Evolutionary conservation across 2,329 filamentous ascomycete genomes (phyloP), one percentile per base, ranked within the genome.

Genomic region (Beauveria sp.): DNA sequence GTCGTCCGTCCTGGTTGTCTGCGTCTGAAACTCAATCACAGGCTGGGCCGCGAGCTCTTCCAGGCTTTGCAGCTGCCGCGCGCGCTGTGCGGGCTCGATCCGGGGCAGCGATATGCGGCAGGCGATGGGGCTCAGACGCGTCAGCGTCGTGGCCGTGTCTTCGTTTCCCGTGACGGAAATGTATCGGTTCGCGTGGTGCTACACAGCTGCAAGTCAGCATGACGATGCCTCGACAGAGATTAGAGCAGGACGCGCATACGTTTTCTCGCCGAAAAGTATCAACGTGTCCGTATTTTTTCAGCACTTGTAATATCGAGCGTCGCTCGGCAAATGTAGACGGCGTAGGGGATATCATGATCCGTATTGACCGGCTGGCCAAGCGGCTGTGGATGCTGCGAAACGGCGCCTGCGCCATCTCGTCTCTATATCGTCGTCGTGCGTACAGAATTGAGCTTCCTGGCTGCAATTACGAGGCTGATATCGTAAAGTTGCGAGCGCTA

Each of bases 291-390:
- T 79, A 73, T 59, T 75, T 73, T 70, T 83, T 77, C 24, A 85
- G 72, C 30, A 78, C 75, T 48, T 79, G 77, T 40, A 85, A 71
- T 22, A 85, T 75, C 8, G 81, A 81, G 26, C 82, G 80, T 7
- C 83, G 79, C 70, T 85, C 81, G 34, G 76, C 74, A 64, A 85
- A 79, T 52, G 64, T 80, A n/a, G 72, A 66, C 12, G 83, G 83
- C 14, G 76, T 67, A 16, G 83, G 83, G n/a, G 71, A 69, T 22
- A 84, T 82, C 43, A 75, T 76, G 63, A 85, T 66, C 62, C 79
- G 79, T 37, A 85, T 74, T 76, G 72, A 76, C 63, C 64, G 77
- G 67, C 46, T 72, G 72, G 64, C 28, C 51, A 68, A 59, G 9
- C 59, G 59, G 44, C 46, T 65, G 48, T 64, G 64, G 44, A 61